Percentiles rank a stretch among this genome's conserved stretches.
Evolutionary conservation across 139 green algal genomes (phyloP).

Genomic region (Diplosphaera chodatii): DNA sequence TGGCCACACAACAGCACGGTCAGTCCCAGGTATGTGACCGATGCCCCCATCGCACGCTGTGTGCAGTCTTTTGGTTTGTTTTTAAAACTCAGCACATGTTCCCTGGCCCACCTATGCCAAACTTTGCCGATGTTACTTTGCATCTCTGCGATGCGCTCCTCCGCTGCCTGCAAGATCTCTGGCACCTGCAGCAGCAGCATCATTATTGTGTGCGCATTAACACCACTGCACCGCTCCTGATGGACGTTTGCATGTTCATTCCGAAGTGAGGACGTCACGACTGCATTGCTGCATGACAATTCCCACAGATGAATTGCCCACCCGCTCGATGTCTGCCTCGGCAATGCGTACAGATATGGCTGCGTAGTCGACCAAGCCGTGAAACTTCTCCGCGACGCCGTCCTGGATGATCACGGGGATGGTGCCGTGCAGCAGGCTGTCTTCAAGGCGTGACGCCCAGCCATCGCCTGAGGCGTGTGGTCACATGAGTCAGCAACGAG

Average conservation of each 20-base stretch:
- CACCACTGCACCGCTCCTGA: too few species aligned
- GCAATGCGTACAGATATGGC: constrained; percentile 19
- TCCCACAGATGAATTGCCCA: too few species aligned
- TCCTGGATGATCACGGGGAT: constrained; percentile 58
- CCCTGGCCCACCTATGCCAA: neutral
- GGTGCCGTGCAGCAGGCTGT: constrained; percentile 62
- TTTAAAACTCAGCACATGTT: too few species aligned
- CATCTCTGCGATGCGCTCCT: neutral
- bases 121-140: neutral
- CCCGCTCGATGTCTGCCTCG: neutral
- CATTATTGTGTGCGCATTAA: too few species aligned
- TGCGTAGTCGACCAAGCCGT: constrained; percentile 14
- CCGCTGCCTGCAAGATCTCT: neutral
- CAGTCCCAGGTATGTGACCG: too few species aligned
- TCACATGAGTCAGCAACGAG: too few species aligned
- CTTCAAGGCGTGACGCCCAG: constrained; percentile 48
- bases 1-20: too few species aligned
- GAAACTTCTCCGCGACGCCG: constrained; percentile 24
- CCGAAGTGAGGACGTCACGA: too few species aligned
- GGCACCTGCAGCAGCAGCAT: neutral
- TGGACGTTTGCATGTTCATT: too few species aligned
- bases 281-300: too few species aligned
- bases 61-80: too few species aligned
- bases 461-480: constrained; percentile 59
- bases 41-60: too few species aligned